Percentiles rank a stretch among this genome's conserved stretches.
Evolutionary conservation across 306 rosid genomes (phyloP).

Genomic region (Sophora flavescens): DNA sequence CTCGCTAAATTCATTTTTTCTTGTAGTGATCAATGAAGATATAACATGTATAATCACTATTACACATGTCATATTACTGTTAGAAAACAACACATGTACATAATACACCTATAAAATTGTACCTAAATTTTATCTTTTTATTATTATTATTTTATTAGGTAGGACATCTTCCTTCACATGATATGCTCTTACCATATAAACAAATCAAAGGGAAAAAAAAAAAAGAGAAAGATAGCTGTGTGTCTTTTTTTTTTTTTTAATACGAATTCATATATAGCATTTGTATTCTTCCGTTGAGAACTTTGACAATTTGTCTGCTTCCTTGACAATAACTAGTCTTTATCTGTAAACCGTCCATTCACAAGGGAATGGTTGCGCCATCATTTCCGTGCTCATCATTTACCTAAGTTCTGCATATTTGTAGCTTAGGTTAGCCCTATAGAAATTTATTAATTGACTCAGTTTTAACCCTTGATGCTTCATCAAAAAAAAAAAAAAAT

Average conservation of each 20-base stretch:
- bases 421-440: neutral
- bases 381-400: neutral
- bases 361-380: neutral
- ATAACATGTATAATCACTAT: too few relatives aligned
- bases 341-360: conserved; percentile 29
- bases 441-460: neutral
- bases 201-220: neutral
- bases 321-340: conserved; percentile 25
- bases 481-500: neutral
- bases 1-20: too few relatives aligned
- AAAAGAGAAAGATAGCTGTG: conserved; percentile 22
- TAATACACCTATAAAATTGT: too few relatives aligned
- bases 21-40: too few relatives aligned
- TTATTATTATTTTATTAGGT: neutral
- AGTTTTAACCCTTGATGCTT: neutral
- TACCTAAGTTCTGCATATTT: neutral
- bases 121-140: too few relatives aligned
- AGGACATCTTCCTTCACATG: neutral
- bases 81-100: too few relatives aligned
- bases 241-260: neutral
- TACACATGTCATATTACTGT: neutral
- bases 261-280: conserved; percentile 8
- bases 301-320: conserved; percentile 32
- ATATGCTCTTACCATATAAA: neutral
- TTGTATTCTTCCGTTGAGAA: conserved; percentile 35